Base-by-base conservation (phyloP, 345 rosid species). In the Lepidium africanum region DNA sequence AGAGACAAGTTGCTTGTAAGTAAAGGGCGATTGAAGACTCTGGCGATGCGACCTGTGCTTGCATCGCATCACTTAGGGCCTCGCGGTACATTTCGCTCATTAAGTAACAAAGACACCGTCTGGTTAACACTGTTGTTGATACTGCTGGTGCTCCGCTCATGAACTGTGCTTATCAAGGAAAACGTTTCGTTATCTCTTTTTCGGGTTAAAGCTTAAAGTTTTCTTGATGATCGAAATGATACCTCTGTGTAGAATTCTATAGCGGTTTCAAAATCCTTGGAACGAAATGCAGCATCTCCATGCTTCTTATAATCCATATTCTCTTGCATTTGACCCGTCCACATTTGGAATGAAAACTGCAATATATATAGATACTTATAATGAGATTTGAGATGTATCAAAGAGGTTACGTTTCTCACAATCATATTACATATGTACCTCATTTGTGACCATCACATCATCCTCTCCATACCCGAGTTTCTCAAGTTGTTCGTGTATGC, bases 341-440 rank as follows among this genome's bases (percentile, higher is more conserved):
- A 94, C 95, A 94, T 80, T 83, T 94, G 99, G 63, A 94, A 94
- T 69, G 99, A 94, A 67, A 89, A 91, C 96, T 89, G 80, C 79
- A 75, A 47, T 25, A 9, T 32, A 37, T 23, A 8, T 55, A 16
- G 14, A 12, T 21, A 4, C 38, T 43, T 49, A 14, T 12, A 51
- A 10, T 41, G 57, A 19, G 54, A 32, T 35, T 36, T 52, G 63
- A 37, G 58, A 32, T 59, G 35, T 47, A 19, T 16, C 65, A 39
- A 43, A 30, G 14, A 59, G 14, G 16, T 39, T 62, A 47, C 47
- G 47, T 46, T 67, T 32, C 17, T 61, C 12, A 36, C 5, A 39
- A 52, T 23, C 33, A 30, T 30, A 30, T 30, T 5, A 27, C 32
- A 27, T 11, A 13, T 9, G 32, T 63, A 93, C 98, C 98, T 88